These are phyloP conservation scores for Cladobotryum protrusum DNA, from an alignment of 2,329 filamentous ascomycete species.

Conservation along the genomic window DNA sequence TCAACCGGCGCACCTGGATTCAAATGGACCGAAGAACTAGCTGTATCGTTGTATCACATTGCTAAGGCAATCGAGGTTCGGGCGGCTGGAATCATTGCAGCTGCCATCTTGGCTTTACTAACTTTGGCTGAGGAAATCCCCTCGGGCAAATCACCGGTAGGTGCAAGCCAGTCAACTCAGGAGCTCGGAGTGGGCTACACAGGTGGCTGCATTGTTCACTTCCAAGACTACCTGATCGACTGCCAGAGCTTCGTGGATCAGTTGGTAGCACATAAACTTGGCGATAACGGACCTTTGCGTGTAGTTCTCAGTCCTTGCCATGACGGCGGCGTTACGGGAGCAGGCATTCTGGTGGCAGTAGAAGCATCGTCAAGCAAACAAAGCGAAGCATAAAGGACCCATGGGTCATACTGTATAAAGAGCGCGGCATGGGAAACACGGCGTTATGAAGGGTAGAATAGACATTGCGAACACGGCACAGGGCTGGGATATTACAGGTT, in stretches of 20 bases:
- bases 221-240: slow-evolving; percentile 65
- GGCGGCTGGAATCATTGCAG: slow-evolving; percentile 68
- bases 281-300: slow-evolving; percentile 28
- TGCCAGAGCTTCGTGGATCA: slow-evolving; percentile 63
- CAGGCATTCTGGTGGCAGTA: slow-evolving; percentile 53
- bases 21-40: slow-evolving; percentile 56
- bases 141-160: slow-evolving; percentile 18
- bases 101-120: slow-evolving; percentile 64
- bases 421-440: slow-evolving; percentile 7
- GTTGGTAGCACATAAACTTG: slow-evolving; percentile 32
- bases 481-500: too few species aligned
- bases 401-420: not conserved
- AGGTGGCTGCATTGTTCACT: slow-evolving; percentile 73
- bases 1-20: slow-evolving; percentile 41
- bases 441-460: too few species aligned
- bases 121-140: slow-evolving; percentile 62
- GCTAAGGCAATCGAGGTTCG: slow-evolving; percentile 64
- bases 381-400: slow-evolving; percentile 17
- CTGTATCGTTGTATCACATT: slow-evolving; percentile 56
- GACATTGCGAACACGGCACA: too few species aligned
- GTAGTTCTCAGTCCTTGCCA: slow-evolving; percentile 51
- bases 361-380: slow-evolving; percentile 28
- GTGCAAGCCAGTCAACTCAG: slow-evolving; percentile 19
- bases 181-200: slow-evolving; percentile 74
- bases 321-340: slow-evolving; percentile 56